A percentile compares a stretch with the other conserved stretches of the same genome.
phyloP scores from a whole-genome alignment of 2,329 filamentous ascomycete genomes.

The Trichoderma sp. region DNA sequence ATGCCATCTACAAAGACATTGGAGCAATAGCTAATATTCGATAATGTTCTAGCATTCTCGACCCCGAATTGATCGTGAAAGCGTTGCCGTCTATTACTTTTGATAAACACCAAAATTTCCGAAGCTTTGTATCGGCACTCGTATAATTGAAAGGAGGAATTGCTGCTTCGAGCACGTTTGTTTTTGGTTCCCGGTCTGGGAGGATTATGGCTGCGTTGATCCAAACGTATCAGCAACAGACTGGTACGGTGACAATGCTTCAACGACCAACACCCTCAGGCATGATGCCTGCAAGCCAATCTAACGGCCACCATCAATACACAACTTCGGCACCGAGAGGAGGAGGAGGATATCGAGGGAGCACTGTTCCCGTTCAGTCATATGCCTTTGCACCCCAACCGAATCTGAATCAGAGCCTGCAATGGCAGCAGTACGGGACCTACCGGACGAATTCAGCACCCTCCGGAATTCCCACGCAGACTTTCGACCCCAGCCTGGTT shows the following conservation, averaged over 20 bases:
- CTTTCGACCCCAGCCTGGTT: slow-evolving; percentile 26
- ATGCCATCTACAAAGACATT: neutral
- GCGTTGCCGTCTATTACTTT: neutral
- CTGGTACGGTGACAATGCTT: slow-evolving; percentile 70
- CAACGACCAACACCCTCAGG: slow-evolving; percentile 63
- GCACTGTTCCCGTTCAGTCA: slow-evolving; percentile 63
- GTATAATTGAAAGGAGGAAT: neutral
- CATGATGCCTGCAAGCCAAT: slow-evolving; percentile 51
- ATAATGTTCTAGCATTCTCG: neutral
- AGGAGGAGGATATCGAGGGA: slow-evolving; percentile 53
- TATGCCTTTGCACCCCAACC: slow-evolving; percentile 76
- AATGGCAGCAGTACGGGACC: slow-evolving; percentile 51
- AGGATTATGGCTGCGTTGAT: slow-evolving; percentile 79
- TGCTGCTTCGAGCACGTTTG: neutral
- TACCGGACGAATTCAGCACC: slow-evolving; percentile 50
- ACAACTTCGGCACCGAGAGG: slow-evolving; percentile 35
- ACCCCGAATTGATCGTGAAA: neutral
- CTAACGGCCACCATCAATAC: slow-evolving; percentile 53
- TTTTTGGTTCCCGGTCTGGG: neutral
- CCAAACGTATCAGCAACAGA: slow-evolving; percentile 76
- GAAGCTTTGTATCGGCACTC: neutral
- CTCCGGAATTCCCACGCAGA: slow-evolving; percentile 37
- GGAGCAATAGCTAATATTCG: neutral
- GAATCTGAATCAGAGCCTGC: slow-evolving; percentile 54
- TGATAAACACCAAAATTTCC: neutral